Base-by-base conservation (phyloP, 805 yeast genomes). In the Monosporozyma aerobia region DNA sequence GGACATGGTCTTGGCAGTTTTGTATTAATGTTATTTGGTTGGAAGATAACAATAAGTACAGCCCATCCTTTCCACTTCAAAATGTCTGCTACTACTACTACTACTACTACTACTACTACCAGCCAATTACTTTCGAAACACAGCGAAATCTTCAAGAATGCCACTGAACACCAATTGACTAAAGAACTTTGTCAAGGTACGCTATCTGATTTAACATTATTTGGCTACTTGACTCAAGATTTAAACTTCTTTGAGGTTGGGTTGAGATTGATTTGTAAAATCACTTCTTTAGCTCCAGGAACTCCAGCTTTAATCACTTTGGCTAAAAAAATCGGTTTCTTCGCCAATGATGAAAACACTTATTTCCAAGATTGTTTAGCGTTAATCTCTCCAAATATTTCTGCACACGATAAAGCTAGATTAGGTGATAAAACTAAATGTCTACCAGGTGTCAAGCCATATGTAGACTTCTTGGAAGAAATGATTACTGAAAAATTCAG, bases 301-400 rank as follows among this genome's bases (percentile, higher is more conserved):
- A 59, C 68, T 0, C 53, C 63, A 3, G 57, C 78, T 0, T 65
- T 73, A n/a, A 63, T 77, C 25, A 61, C 63, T 0, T 55, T 79
- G 29, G 76, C 78, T 1, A 76, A 76, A 53, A 80, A 78, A 55
- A 71, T 79, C 53, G 83, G 82, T 1, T 76, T 77, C 55, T 65
- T 79, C 37, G 69, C 76, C 13, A 69, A 68, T 45, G 75, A 72
- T 51, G 83, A 79, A 56, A 77, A 77, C 58, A 70, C 71, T 47
- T 79, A 79, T 55, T 79, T 78, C 55, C 58, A 58, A 13, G 69
- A 72, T 40, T 67, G 69, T 27, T 54, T 68, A 43, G 55, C 61
- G 14, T 56, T 73, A 13, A 54, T 67, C 27, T 47, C 48, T 22
- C 58, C 57, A 8, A 22, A 54, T 3, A 54, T 60, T 5, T 49